A percentile compares a stretch with the other conserved stretches of the same genome.
phyloP scores from a whole-genome alignment of 495 filamentous ascomycete genomes.

The Niebla homalea region DNA sequence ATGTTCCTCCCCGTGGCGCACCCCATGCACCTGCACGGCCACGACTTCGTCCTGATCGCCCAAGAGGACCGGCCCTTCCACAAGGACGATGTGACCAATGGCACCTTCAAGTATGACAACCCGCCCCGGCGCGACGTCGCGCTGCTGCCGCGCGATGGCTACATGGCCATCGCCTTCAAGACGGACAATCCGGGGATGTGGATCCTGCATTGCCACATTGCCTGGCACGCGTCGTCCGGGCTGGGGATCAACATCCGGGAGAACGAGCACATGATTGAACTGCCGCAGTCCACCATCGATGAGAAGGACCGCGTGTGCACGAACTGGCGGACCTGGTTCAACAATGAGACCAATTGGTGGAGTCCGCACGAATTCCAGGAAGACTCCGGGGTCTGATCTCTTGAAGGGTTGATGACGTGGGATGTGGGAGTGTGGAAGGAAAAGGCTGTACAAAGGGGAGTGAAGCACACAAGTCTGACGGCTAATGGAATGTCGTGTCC shows the following conservation, averaged over 20 bases:
- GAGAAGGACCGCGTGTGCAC: slow-evolving; percentile 7
- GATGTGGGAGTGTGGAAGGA: background rate
- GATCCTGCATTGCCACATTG: slow-evolving; percentile 18
- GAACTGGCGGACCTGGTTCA: slow-evolving; percentile 9
- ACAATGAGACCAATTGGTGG: slow-evolving; percentile 8
- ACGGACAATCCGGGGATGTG: slow-evolving; percentile 16
- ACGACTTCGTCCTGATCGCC: slow-evolving; percentile 24
- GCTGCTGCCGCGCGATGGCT: slow-evolving; percentile 31
- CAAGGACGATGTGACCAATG: slow-evolving; percentile 8
- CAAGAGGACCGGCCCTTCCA: slow-evolving; percentile 17
- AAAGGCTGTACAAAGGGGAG: background rate
- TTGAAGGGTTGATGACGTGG: background rate
- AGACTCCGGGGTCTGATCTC: slow-evolving; percentile 6
- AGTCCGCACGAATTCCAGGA: slow-evolving; percentile 10
- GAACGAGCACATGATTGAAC: slow-evolving; percentile 9
- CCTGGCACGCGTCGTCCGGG: slow-evolving; percentile 39
- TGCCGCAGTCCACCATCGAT: background rate
- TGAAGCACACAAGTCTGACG: background rate
- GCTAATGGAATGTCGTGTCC: too few species aligned
- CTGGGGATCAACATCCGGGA: slow-evolving; percentile 37
- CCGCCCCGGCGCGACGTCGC: slow-evolving; percentile 41
- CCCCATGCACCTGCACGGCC: slow-evolving; percentile 29
- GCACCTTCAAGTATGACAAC: slow-evolving; percentile 28
- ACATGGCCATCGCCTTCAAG: slow-evolving; percentile 35
- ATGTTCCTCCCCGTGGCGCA: slow-evolving; percentile 16